A percentile compares a stretch with the other conserved stretches of the same genome.
phyloP scores from a whole-genome alignment of 257 asterid species.

The Scutellaria galericulata region DNA sequence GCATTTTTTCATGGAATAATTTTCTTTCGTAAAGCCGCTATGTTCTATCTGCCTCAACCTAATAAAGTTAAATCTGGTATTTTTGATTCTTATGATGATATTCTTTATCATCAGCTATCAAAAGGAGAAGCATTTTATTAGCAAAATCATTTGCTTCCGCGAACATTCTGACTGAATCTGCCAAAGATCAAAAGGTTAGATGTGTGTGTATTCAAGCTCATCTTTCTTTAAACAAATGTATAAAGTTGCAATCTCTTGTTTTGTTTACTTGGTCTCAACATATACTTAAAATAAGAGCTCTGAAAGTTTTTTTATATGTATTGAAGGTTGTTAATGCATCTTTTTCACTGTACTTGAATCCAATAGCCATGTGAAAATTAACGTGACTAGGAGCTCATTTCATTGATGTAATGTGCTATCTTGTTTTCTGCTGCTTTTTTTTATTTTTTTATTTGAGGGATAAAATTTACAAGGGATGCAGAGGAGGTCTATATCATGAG shows the following conservation, averaged over 20 bases:
- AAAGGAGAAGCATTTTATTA: slow-evolving; percentile 72
- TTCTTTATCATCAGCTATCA: slow-evolving; percentile 55
- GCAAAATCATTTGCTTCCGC: slow-evolving; percentile 65
- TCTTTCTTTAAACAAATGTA: not conserved
- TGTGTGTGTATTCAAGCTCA: not conserved
- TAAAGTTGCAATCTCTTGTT: not conserved
- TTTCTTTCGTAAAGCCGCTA: not conserved
- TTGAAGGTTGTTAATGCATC: not conserved
- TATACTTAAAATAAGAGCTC: not conserved
- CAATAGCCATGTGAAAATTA: not conserved
- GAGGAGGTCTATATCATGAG: no score
- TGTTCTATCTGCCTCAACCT: not conserved
- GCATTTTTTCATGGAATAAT: not conserved
- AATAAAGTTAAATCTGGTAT: not conserved
- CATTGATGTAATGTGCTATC: not conserved
- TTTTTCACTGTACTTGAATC: not conserved
- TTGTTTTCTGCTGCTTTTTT: not conserved
- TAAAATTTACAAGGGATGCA: no score
- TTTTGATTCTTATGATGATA: not conserved
- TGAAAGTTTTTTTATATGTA: not conserved
- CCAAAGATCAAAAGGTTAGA: slow-evolving; percentile 41
- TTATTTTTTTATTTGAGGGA: no score
- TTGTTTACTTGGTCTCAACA: not conserved
- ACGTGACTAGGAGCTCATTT: not conserved
- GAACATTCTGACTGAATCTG: slow-evolving; percentile 74